phyloP scores from a whole-genome alignment of 2,329 filamentous ascomycete genomes.

The Pseudomassariella vexata region DNA sequence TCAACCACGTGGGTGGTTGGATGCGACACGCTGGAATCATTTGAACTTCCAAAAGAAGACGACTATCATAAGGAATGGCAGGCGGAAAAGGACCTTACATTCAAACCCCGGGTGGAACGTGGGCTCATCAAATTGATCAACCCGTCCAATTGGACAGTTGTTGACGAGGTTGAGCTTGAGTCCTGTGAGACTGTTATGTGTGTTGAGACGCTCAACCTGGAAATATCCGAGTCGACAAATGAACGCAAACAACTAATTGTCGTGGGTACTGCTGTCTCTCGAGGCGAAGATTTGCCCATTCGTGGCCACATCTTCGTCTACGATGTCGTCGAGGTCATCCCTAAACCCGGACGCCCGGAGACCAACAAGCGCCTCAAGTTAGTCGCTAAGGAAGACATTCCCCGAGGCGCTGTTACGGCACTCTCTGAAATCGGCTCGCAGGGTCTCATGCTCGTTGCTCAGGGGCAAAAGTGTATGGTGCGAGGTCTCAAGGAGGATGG shows the following conservation, averaged over 20 bases:
- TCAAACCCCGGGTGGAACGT: slow-evolving; percentile 64
- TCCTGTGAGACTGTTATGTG: slow-evolving; percentile 72
- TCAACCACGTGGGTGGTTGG: slow-evolving; percentile 72
- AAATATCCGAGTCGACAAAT: slow-evolving; percentile 86
- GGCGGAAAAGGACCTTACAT: slow-evolving; percentile 58
- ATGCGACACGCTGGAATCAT: slow-evolving; percentile 62
- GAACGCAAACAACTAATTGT: slow-evolving; percentile 77
- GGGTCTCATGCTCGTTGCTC: slow-evolving; percentile 81
- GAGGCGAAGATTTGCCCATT: slow-evolving; percentile 84
- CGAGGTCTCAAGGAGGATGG: slow-evolving; percentile 93
- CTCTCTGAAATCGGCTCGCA: slow-evolving; percentile 80
- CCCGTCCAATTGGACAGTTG: slow-evolving; percentile 68
- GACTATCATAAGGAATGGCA: slow-evolving; percentile 78
- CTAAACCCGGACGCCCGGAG: slow-evolving; percentile 78
- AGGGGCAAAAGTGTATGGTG: slow-evolving; percentile 97
- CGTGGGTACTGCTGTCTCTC: slow-evolving; percentile 79
- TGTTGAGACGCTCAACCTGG: slow-evolving; percentile 77
- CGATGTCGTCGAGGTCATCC: slow-evolving; percentile 86
- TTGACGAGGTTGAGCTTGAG: slow-evolving; percentile 71
- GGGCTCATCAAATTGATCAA: slow-evolving; percentile 75
- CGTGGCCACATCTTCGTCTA: slow-evolving; percentile 85
- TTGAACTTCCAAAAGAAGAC: slow-evolving; percentile 81
- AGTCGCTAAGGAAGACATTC: slow-evolving; percentile 81
- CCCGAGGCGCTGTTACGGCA: slow-evolving; percentile 85
- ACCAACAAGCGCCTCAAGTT: slow-evolving; percentile 82